Conservation (phyloP, 2,329 filamentous ascomycete species). For the Juglanconis oblonga region DNA sequence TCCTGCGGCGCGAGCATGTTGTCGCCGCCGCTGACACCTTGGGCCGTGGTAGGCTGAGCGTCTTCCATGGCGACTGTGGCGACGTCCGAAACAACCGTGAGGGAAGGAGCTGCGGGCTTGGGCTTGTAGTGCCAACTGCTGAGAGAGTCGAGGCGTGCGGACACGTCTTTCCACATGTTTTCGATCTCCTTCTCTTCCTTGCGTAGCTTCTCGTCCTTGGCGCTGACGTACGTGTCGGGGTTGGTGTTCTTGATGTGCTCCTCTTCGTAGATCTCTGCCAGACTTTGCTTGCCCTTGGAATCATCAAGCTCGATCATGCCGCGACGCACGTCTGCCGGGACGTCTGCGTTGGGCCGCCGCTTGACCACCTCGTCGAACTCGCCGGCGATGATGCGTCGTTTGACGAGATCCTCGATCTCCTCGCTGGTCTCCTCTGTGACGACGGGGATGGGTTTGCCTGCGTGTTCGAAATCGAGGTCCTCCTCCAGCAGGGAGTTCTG, state of each 20-base stretch:
- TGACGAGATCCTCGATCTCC: constrained; percentile 89
- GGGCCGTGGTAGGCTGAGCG: constrained; percentile 79
- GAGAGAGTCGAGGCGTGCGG: constrained; percentile 78
- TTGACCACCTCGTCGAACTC: constrained; percentile 91
- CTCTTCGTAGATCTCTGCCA: constrained; percentile 92
- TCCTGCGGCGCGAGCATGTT: constrained; percentile 91
- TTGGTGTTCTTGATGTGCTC: constrained; percentile 79
- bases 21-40: constrained; percentile 64
- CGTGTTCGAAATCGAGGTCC: constrained; percentile 92
- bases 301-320: constrained; percentile 82
- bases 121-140: constrained; percentile 96
- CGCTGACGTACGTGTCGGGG: constrained; percentile 74
- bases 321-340: constrained; percentile 59
- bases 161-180: constrained; percentile 77
- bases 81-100: constrained; percentile 86
- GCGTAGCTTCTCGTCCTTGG: constrained; percentile 76
- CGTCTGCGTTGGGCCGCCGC: constrained; percentile 71
- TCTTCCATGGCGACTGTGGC: constrained; percentile 95
- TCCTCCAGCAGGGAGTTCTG: constrained; percentile 91
- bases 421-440: constrained; percentile 90
- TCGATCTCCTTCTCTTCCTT: constrained; percentile 83
- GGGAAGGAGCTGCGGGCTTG: constrained; percentile 73
- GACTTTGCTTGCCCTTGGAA: constrained; percentile 78
- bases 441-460: constrained; percentile 90
- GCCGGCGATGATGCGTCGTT: constrained; percentile 81